phyloP scores from a whole-genome alignment of 2,329 filamentous ascomycete species.

The Zymoseptoria tritici region DNA sequence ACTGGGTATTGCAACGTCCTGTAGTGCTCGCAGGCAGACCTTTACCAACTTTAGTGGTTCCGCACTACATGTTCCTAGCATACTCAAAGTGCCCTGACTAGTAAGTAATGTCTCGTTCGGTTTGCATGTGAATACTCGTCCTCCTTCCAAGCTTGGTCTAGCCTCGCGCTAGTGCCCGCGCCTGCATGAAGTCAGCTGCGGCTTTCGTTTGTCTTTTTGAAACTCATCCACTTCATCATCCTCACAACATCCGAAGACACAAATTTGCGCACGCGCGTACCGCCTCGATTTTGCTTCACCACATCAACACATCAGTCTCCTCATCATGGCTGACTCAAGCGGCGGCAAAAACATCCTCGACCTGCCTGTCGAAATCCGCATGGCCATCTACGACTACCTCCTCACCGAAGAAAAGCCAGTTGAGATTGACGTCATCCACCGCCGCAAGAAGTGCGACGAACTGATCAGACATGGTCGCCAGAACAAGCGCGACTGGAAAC shows the following conservation, averaged over 20 bases:
- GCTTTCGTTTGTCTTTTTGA: not conserved
- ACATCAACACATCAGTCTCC: not conserved
- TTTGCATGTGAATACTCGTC: not conserved
- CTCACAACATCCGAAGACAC: not conserved
- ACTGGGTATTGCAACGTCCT: not conserved
- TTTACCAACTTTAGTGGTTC: no score
- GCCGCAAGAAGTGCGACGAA: not conserved
- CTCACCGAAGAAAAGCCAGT: conserved; percentile 4
- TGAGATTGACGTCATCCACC: not conserved
- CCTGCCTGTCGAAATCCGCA: conserved; percentile 8
- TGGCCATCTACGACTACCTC: conserved; percentile 11
- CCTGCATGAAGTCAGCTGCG: not conserved
- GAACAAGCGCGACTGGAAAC: not conserved
- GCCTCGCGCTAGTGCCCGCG: not conserved
- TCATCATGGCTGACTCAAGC: not conserved
- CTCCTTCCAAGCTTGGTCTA: not conserved
- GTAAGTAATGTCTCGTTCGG: not conserved
- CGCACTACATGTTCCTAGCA: not conserved
- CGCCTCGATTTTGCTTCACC: not conserved
- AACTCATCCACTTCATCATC: not conserved
- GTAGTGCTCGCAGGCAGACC: not conserved
- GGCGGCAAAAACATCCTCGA: conserved; percentile 2
- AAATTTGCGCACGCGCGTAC: not conserved
- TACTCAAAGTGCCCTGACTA: not conserved
- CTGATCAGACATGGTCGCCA: not conserved